These are phyloP conservation scores for Penicillium frequentans DNA, from an alignment of 2,329 filamentous ascomycete genomes.

Conservation along the genomic window DNA sequence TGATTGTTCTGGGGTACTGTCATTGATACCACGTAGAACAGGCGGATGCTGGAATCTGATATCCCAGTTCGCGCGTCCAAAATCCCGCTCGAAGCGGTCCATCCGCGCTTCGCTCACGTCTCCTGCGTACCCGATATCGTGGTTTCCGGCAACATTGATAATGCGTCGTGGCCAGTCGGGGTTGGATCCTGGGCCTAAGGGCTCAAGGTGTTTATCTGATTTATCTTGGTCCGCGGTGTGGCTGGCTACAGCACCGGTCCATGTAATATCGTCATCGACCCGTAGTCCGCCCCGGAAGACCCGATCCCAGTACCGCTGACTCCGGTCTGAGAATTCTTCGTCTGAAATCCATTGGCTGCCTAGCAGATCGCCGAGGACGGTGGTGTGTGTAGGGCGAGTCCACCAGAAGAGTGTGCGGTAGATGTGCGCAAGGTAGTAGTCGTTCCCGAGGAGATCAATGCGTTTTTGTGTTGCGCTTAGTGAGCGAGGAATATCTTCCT, in stretches of 20 bases:
- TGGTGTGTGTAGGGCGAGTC: constrained; percentile 79
- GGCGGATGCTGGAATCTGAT: constrained; percentile 66
- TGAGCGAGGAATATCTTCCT: constrained; percentile 68
- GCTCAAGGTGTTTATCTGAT: constrained; percentile 20
- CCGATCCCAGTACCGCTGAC: constrained; percentile 73
- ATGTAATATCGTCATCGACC: constrained; percentile 52
- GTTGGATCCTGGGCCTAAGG: constrained; percentile 35
- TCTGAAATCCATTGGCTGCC: constrained; percentile 94
- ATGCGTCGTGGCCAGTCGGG: constrained; percentile 70
- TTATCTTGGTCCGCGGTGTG: constrained; percentile 41
- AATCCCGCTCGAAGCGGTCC: constrained; percentile 76
- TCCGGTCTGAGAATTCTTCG: constrained; percentile 75
- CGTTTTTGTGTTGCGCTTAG: constrained; percentile 71
- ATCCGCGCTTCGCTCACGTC: constrained; percentile 78
- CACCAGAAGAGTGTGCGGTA: constrained; percentile 84
- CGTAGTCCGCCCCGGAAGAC: constrained; percentile 70
- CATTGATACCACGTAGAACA: constrained; percentile 18
- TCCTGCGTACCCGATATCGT: constrained; percentile 94
- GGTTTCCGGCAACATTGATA: constrained; percentile 91
- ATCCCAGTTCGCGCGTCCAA: constrained; percentile 90
- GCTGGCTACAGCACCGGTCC: constrained; percentile 30
- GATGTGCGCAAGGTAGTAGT: constrained; percentile 91
- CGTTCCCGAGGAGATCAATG: constrained; percentile 88
- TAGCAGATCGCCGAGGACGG: constrained; percentile 85
- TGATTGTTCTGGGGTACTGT: neutral